Percentiles rank a stretch among this genome's conserved stretches.
phyloP scores from a whole-genome alignment of 495 filamentous ascomycete genomes.

The Usnea hakonensis region DNA sequence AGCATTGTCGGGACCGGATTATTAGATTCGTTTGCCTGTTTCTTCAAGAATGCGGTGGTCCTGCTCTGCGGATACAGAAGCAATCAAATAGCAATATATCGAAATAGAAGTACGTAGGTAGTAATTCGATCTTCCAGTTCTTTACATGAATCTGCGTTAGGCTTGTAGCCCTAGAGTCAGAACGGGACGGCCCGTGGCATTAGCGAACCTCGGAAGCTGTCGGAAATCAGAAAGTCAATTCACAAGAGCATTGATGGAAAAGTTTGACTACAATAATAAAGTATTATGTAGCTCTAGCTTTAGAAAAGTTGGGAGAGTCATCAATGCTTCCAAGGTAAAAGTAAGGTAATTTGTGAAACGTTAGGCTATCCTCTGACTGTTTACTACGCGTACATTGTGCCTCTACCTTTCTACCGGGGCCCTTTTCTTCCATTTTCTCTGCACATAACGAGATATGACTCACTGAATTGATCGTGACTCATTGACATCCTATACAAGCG shows the following conservation, averaged over 20 bases:
- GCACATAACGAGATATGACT: neutral
- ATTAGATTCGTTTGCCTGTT: neutral
- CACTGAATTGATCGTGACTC: too few relatives aligned
- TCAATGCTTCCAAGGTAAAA: too few relatives aligned
- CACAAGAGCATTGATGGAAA: neutral
- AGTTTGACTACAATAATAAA: neutral
- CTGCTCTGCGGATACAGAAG: neutral
- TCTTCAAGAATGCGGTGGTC: neutral
- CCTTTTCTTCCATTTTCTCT: neutral
- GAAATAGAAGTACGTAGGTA: too few relatives aligned
- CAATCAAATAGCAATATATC: too few relatives aligned
- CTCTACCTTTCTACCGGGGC: too few relatives aligned
- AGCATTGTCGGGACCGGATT: neutral
- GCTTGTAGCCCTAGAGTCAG: too few relatives aligned
- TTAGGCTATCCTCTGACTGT: neutral
- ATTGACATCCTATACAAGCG: neutral
- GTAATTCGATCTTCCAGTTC: too few relatives aligned
- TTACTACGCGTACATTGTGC: too few relatives aligned
- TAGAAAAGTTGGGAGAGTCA: too few relatives aligned
- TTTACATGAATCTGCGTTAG: too few relatives aligned
- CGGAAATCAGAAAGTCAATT: neutral
- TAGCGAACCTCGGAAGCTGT: neutral
- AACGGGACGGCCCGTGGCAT: neutral
- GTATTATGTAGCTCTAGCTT: too few relatives aligned
- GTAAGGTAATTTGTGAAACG: too few relatives aligned